A percentile compares a stretch with the other conserved stretches of the same genome.
phyloP scores from a whole-genome alignment of 2,329 filamentous ascomycete genomes.

The Coleophoma cylindrospora region DNA sequence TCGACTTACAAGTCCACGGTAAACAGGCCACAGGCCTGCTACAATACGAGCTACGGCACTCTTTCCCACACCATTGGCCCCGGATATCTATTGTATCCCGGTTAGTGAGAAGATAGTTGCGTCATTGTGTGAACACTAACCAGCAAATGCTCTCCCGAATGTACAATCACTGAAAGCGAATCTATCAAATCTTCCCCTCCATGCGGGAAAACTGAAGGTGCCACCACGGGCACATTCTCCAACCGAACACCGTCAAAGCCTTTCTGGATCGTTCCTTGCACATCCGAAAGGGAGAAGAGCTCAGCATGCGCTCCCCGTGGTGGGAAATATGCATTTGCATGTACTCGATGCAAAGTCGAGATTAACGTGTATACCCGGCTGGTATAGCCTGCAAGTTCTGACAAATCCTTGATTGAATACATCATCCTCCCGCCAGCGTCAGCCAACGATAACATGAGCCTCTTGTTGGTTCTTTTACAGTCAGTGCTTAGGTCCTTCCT shows the following conservation, averaged over 20 bases:
- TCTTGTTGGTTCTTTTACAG: constrained; percentile 72
- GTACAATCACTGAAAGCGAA: constrained; percentile 82
- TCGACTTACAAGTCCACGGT: constrained; percentile 84
- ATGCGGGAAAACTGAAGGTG: constrained; percentile 80
- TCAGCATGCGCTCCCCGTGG: constrained; percentile 65
- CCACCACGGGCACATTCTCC: constrained; percentile 89
- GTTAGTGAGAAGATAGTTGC: constrained; percentile 5
- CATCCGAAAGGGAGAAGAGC: constrained; percentile 82
- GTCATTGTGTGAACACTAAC: constrained; percentile 28
- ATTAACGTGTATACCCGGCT: constrained; percentile 94
- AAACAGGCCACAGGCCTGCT: constrained; percentile 92
- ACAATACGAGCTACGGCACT: constrained; percentile 82
- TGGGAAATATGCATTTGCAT: constrained; percentile 81
- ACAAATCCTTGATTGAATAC: constrained; percentile 98
- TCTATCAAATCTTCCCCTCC: constrained; percentile 91
- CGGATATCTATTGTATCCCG: constrained; percentile 60
- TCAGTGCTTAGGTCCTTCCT: neutral
- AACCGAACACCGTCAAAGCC: constrained; percentile 93
- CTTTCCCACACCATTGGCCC: constrained; percentile 92
- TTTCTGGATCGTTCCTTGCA: constrained; percentile 89
- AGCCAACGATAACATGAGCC: constrained; percentile 93
- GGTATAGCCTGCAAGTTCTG: constrained; percentile 92
- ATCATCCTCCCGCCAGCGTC: constrained; percentile 98
- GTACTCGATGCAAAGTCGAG: constrained; percentile 87
- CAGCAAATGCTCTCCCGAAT: constrained; percentile 85